Conservation (phyloP, 768 basidiomycete genomes). For the Boletus barrowsii region DNA sequence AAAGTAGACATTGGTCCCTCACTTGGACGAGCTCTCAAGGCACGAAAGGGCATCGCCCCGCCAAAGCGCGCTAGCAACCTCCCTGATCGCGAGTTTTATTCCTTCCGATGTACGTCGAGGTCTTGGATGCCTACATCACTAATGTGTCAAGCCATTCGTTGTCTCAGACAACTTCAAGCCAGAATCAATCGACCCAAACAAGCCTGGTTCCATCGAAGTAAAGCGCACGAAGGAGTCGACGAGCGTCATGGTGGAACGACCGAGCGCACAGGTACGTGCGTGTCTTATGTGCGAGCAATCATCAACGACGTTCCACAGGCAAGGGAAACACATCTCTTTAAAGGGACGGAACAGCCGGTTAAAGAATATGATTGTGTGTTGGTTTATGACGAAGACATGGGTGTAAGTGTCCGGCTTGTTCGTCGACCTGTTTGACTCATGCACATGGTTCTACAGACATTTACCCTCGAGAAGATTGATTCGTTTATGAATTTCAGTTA, state of each 20-base stretch:
- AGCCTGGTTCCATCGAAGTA: slow-evolving; percentile 64
- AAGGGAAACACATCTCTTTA: slow-evolving; percentile 54
- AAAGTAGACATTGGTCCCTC: slow-evolving; percentile 61
- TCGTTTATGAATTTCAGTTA: slow-evolving; percentile 55
- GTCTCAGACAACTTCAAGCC: slow-evolving; percentile 73
- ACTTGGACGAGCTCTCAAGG: slow-evolving; percentile 62
- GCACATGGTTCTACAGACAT: slow-evolving; percentile 44
- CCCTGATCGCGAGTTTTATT: slow-evolving; percentile 69
- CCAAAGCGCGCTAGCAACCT: slow-evolving; percentile 40
- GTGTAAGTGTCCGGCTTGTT: slow-evolving; percentile 41
- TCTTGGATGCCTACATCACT: neutral
- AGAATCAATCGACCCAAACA: slow-evolving; percentile 60
- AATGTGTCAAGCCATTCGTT: neutral
- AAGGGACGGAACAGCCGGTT: slow-evolving; percentile 53
- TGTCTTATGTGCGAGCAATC: neutral
- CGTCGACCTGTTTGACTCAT: slow-evolving; percentile 4
- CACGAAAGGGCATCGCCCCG: slow-evolving; percentile 53
- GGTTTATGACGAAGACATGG: slow-evolving; percentile 73
- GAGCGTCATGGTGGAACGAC: slow-evolving; percentile 60
- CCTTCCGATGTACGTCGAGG: slow-evolving; percentile 64
- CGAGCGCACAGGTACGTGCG: slow-evolving; percentile 54
- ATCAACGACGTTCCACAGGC: slow-evolving; percentile 32
- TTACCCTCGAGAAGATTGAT: slow-evolving; percentile 74
- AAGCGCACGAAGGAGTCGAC: slow-evolving; percentile 51
- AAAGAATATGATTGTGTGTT: slow-evolving; percentile 76